phyloP scores from a whole-genome alignment of 306 rosid genomes.

The Rosa rugosa region DNA sequence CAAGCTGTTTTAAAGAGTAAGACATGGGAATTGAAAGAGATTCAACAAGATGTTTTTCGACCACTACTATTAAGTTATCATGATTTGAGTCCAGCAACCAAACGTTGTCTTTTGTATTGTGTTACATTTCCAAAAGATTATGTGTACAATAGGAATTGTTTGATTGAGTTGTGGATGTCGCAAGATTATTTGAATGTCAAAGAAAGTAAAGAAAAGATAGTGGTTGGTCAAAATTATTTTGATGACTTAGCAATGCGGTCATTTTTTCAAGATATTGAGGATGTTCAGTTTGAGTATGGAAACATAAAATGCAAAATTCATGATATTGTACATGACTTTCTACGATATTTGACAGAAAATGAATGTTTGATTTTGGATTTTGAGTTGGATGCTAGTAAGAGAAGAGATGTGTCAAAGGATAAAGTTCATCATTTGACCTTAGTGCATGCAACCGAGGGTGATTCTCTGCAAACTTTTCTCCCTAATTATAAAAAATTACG shows the following conservation, averaged over 20 bases:
- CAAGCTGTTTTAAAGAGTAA: not conserved
- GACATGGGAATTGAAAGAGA: not conserved
- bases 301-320: not conserved
- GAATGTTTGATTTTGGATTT: not conserved
- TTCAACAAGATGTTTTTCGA: not conserved
- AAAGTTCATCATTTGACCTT: not conserved
- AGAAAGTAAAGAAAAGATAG: not conserved
- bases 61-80: not conserved
- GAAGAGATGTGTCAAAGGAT: not conserved
- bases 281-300: too few relatives aligned
- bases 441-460: rapidly evolving
- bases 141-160: not conserved
- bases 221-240: not conserved
- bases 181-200: not conserved
- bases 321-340: not conserved
- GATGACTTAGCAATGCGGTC: not conserved
- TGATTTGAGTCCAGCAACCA: not conserved
- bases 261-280: not conserved
- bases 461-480: rapidly evolving
- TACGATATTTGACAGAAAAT: not conserved
- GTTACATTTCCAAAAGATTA: not conserved
- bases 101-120: not conserved
- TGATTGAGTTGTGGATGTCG: conserved; percentile 1
- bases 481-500: not conserved
- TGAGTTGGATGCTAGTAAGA: not conserved